phyloP scores from a whole-genome alignment of 2,329 filamentous ascomycete species.

The Fusarium proliferatum region DNA sequence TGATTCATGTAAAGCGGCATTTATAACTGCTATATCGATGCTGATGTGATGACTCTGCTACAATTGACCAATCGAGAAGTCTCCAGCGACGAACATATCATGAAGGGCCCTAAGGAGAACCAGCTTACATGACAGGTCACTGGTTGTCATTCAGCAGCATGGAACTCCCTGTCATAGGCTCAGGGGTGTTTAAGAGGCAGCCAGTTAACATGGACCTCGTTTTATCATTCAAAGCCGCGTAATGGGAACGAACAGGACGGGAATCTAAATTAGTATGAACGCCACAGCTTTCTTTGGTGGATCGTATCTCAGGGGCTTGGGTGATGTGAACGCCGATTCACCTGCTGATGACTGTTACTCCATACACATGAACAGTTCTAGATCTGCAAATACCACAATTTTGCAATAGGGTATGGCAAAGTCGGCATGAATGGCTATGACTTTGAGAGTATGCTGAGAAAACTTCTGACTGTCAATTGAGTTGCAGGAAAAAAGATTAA shows the following conservation, averaged over 20 bases:
- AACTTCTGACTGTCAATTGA: not conserved
- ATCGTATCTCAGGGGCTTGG: not conserved
- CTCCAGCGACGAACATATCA: not conserved
- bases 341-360: not conserved
- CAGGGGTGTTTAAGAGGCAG: conserved; percentile 28
- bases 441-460: not conserved
- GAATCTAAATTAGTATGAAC: conserved; percentile 2
- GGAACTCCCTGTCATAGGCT: not conserved
- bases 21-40: not conserved
- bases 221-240: conserved; percentile 13
- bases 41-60: not conserved
- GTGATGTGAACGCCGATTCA: not conserved
- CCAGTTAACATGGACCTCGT: not conserved
- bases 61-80: not conserved
- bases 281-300: conserved; percentile 7
- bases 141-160: not conserved
- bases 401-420: not conserved
- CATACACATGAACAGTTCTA: not conserved
- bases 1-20: conserved; percentile 4
- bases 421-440: too few species aligned
- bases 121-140: not conserved
- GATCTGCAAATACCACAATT: not conserved
- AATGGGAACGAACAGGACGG: conserved; percentile 11
- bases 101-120: not conserved
- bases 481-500: not conserved